Evolutionary conservation across 1,284 basidiomycete species (phyloP), one percentile per base, ranked within the genome.

Genomic region (Tylopilus orsonianus): DNA sequence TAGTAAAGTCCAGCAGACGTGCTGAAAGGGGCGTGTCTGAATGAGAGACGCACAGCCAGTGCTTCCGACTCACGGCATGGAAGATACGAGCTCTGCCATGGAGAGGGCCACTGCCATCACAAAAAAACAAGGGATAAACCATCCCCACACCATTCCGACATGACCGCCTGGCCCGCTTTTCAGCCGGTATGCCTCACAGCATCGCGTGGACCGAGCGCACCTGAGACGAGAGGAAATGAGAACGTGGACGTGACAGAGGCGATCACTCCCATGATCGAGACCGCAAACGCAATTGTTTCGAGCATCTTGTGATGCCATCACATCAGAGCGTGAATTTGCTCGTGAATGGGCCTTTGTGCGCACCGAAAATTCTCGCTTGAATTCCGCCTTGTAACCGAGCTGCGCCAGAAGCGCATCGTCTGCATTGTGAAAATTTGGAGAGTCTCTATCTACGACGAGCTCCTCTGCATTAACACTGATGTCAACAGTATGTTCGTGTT

Each of bases 91-190:
- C 59, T 89, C 86, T 5, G 86, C 86, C 72, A 89, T 78, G n/a
- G 78, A 81, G 9, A 79, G 71, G 4, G 85, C 85, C 16, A 87
- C 72, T 6, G 75, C 71, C 67, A 81, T 72, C 32, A 90, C 85
- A 54, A 88, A 87, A 43, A 85, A 70, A 53, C 73, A 78, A 4
- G 86, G 87, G 50, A 89, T 83, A 18, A 87, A 66, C 87, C 86
- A 90, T 19, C 87, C 87, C 69, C 83, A 89, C 8, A 87, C 77
- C 75, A 89, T 81, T 18, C 86, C 85, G 22, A 86, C 80, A 62
- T 88, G 85, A 5, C 86, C 85, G 46, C 85, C 85, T 78, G 53
- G 1, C 35, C 10, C 7, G 16, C 33, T 22, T 46, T 27, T 10
- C 5, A 27, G 5, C 5, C 44, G 34, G 35, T 18, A 43, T 48